Evolutionary conservation across 2,329 filamentous ascomycete genomes (phyloP).

Genomic region (Botrytis tulipae): DNA sequence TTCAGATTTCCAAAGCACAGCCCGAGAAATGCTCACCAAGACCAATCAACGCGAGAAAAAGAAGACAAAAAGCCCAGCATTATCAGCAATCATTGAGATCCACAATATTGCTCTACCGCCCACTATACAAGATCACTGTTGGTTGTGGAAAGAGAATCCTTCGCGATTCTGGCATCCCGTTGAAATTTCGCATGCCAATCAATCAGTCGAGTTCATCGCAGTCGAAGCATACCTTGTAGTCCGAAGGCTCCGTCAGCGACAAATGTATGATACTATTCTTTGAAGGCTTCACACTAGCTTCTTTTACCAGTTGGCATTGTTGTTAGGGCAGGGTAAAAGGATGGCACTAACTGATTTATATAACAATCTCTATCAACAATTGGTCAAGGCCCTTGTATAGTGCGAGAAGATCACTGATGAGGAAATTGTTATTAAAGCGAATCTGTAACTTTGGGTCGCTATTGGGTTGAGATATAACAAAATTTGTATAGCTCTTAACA

Average conservation of each 20-base stretch:
- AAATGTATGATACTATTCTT: neutral
- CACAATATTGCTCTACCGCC: neutral
- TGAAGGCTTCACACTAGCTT: neutral
- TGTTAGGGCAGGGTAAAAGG: no score
- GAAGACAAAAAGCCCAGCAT: neutral
- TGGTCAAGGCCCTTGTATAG: neutral
- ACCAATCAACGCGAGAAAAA: no score
- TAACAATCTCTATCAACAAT: neutral
- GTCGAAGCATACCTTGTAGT: neutral
- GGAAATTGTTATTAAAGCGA: neutral
- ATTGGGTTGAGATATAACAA: neutral
- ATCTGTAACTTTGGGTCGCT: neutral
- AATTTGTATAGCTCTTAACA: neutral
- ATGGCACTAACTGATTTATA: no score
- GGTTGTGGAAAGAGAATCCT: slow-evolving; percentile 2
- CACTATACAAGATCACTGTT: neutral
- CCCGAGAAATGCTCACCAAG: no score
- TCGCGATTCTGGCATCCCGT: neutral
- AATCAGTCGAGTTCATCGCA: neutral
- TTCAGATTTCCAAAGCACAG: no score
- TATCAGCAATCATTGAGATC: neutral
- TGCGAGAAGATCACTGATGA: neutral
- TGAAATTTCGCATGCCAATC: neutral
- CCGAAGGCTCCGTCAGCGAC: neutral
- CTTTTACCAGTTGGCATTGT: neutral